phyloP scores from a whole-genome alignment of 176 grass and related monocot species.

The Metroxylon sagu region DNA sequence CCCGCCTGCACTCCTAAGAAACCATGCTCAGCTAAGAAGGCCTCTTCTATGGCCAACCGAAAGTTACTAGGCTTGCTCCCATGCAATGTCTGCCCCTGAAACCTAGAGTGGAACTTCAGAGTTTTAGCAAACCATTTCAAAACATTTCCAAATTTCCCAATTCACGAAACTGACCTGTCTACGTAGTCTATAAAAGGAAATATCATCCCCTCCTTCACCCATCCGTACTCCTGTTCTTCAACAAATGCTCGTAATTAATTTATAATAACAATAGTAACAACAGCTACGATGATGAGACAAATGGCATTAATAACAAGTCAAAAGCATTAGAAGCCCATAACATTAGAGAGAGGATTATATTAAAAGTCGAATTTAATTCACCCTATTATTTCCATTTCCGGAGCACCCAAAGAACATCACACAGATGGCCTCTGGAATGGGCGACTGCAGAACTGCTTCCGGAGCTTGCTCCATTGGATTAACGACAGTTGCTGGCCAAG shows the following conservation, averaged over 20 bases:
- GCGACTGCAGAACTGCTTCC: slow-evolving; percentile 38
- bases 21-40: slow-evolving; percentile 82
- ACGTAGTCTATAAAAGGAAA: slow-evolving; percentile 90
- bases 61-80: slow-evolving; percentile 69
- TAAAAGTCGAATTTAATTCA: slow-evolving; percentile 11
- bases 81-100: slow-evolving; percentile 73
- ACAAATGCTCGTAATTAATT: too few species aligned
- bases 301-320: background rate
- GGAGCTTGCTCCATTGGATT: slow-evolving; percentile 58
- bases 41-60: slow-evolving; percentile 77
- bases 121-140: slow-evolving; percentile 7
- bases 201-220: slow-evolving; percentile 64
- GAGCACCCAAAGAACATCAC: slow-evolving; percentile 72
- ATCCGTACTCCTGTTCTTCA: slow-evolving; percentile 59
- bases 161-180: slow-evolving; percentile 54
- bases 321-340: too few species aligned
- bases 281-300: background rate
- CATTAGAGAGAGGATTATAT: too few species aligned
- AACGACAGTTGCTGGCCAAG: slow-evolving; percentile 69
- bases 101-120: slow-evolving; percentile 43
- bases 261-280: background rate
- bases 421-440: slow-evolving; percentile 39
- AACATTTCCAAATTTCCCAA: slow-evolving; percentile 4
- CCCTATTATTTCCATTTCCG: slow-evolving; percentile 60
- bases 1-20: slow-evolving; percentile 55